Percentiles rank a stretch among this genome's conserved stretches.
Evolutionary conservation across 2,329 filamentous ascomycete genomes (phyloP).

Genomic region (Calycina herbarum): DNA sequence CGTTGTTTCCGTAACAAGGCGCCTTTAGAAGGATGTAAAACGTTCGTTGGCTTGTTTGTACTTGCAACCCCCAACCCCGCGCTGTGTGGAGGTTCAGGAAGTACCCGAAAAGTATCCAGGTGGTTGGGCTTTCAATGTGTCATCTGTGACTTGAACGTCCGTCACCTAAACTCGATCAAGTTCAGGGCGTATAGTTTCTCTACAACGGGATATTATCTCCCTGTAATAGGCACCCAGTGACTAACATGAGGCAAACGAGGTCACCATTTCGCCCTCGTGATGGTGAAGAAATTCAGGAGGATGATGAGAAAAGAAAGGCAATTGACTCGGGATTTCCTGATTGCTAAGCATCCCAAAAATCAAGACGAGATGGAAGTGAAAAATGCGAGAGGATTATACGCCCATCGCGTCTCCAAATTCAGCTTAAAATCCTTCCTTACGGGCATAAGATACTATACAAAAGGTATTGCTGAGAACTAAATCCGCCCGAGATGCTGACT

Average conservation of each 20-base stretch:
- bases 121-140: not conserved
- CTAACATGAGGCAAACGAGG: not conserved
- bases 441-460: not conserved
- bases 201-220: not conserved
- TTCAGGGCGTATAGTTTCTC: not conserved
- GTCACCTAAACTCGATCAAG: not conserved
- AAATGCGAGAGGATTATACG: not conserved
- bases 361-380: too few relatives aligned
- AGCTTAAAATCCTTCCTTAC: not conserved
- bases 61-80: not conserved
- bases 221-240: too few relatives aligned
- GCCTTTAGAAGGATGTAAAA: too few relatives aligned
- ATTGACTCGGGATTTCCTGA: not conserved
- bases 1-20: not conserved
- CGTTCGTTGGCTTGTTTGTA: not conserved
- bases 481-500: not conserved
- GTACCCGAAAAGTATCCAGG: not conserved
- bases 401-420: not conserved
- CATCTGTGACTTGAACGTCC: not conserved
- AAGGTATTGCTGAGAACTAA: not conserved
- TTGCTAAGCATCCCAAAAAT: too few relatives aligned
- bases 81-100: not conserved
- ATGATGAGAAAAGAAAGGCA: not conserved
- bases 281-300: not conserved
- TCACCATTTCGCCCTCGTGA: not conserved